Evolutionary conservation across 345 rosid genomes (phyloP).

Genomic region (Microthlaspi erraticum): DNA sequence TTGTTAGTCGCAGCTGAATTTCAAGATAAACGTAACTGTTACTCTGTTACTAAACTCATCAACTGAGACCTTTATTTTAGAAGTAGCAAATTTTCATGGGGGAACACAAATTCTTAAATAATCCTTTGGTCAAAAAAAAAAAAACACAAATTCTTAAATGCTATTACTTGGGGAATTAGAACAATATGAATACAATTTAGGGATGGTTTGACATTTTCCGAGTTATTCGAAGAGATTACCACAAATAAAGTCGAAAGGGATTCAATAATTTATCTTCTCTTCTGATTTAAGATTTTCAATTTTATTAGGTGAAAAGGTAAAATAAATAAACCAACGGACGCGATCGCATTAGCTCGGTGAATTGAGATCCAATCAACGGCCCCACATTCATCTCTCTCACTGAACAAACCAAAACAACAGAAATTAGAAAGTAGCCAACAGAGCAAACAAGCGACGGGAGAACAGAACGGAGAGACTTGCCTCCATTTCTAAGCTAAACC

Average conservation of each 20-base stretch:
- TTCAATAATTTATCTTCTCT: not conserved
- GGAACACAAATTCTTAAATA: not conserved
- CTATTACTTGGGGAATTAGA: constrained; percentile 13
- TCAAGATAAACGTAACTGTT: constrained; percentile 4
- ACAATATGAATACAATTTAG: not conserved
- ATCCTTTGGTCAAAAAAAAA: no score
- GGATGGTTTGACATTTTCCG: constrained; percentile 9
- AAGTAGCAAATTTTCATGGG: not conserved
- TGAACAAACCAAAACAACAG: constrained; percentile 43
- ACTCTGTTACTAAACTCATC: not conserved
- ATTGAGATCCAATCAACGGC: constrained; percentile 64
- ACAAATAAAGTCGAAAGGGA: no score
- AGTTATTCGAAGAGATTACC: constrained; percentile 14
- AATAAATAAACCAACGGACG: constrained; percentile 64
- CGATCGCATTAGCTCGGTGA: constrained; percentile 49
- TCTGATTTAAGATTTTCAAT: not conserved
- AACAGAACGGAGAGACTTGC: constrained; percentile 51
- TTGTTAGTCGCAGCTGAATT: not conserved
- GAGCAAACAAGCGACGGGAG: constrained; percentile 38
- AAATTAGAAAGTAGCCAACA: constrained; percentile 31
- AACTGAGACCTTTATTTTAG: not conserved
- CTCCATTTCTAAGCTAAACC: constrained; percentile 46
- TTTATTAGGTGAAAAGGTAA: not conserved
- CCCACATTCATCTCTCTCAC: constrained; percentile 50
- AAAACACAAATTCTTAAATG: not conserved